phyloP scores from a whole-genome alignment of 73 alveolate species.

The Urostyla sp. region DNA sequence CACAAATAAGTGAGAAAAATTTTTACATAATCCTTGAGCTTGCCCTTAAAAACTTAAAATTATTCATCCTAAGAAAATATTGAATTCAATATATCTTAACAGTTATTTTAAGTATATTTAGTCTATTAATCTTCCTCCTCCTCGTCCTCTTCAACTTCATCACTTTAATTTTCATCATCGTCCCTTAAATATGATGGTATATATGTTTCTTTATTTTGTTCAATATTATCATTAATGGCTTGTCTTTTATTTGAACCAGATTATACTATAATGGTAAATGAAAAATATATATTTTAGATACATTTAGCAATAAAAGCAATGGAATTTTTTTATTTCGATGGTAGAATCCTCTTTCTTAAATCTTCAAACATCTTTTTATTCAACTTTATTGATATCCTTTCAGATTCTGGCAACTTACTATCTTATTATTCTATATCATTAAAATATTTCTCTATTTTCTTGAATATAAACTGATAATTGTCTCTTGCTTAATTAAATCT shows the following conservation, averaged over 20 bases:
- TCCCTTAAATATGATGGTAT: background rate
- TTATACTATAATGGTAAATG: background rate
- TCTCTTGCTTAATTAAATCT: background rate
- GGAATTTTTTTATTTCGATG: background rate
- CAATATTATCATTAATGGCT: background rate
- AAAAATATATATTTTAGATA: background rate
- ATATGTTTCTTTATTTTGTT: background rate
- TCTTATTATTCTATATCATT: too few species aligned
- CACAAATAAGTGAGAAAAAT: background rate
- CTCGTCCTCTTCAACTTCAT: background rate
- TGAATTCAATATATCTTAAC: background rate
- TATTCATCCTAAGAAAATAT: conserved; percentile 6
- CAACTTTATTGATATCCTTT: background rate
- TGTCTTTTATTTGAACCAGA: background rate
- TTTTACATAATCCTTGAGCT: conserved; percentile 34
- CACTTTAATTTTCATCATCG: background rate
- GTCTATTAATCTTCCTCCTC: background rate
- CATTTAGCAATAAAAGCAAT: conserved; percentile 3
- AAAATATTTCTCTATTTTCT: background rate
- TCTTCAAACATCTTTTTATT: conserved; percentile 17
- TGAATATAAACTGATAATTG: background rate
- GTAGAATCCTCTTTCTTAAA: background rate
- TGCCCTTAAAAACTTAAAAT: conserved; percentile 9
- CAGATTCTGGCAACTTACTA: background rate
- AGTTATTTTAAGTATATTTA: background rate